Percentiles rank a stretch among this genome's conserved stretches.
Conservation (phyloP, 148 eudicot species). For the Silene latifolia region DNA sequence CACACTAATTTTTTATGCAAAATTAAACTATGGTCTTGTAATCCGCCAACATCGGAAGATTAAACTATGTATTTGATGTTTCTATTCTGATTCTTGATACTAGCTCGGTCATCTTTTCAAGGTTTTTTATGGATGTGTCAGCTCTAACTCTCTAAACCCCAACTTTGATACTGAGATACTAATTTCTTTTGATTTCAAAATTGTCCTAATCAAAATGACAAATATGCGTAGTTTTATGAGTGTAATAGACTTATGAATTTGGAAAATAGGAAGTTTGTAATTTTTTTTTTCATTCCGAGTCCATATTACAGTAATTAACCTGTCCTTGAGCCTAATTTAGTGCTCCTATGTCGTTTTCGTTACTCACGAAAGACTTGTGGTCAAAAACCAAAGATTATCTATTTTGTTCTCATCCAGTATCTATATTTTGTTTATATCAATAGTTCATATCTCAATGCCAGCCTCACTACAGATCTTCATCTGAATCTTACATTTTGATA, state of each 20-base stretch:
- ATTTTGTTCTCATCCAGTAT: constrained; percentile 51
- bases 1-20: constrained; percentile 51
- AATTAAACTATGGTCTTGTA: constrained; percentile 38
- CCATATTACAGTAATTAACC: constrained; percentile 30
- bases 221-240: not conserved
- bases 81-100: constrained; percentile 88
- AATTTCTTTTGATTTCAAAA: not conserved
- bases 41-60: constrained; percentile 45
- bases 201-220: not conserved
- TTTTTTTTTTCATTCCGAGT: not conserved
- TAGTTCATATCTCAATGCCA: constrained; percentile 39
- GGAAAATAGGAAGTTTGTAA: not conserved
- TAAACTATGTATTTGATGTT: constrained; percentile 84
- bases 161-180: not conserved
- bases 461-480: constrained; percentile 7
- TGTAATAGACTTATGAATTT: not conserved
- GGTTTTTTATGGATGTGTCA: not conserved
- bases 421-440: constrained; percentile 16
- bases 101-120: constrained; percentile 31
- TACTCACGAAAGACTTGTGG: constrained; percentile 42
- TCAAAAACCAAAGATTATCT: constrained; percentile 60
- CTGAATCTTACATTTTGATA: constrained; percentile 20
- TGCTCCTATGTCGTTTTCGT: constrained; percentile 35
- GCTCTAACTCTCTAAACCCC: not conserved
- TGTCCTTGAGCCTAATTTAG: constrained; percentile 36